phyloP scores from a whole-genome alignment of 2,329 filamentous ascomycete genomes.

The Pleomassaria siparia region DNA sequence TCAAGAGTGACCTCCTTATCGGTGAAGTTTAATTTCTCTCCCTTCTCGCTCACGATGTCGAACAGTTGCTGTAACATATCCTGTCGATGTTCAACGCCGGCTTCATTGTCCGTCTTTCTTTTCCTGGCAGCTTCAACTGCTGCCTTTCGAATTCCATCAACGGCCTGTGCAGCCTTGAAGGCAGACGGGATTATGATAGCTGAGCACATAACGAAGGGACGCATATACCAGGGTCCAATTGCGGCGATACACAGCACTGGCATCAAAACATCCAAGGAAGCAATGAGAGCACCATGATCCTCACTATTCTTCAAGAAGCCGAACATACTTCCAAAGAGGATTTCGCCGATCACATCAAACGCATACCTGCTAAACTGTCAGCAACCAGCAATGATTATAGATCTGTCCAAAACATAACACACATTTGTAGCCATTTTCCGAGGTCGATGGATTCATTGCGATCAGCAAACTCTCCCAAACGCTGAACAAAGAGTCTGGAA shows the following conservation, averaged over 20 bases:
- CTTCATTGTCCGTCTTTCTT: constrained; percentile 16
- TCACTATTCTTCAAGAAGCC: constrained; percentile 45
- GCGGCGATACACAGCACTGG: constrained; percentile 33
- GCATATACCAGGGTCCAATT: constrained; percentile 32
- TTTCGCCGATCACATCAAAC: constrained; percentile 48
- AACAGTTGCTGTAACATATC: constrained; percentile 32
- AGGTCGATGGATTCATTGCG: constrained; percentile 22
- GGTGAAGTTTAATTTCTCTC: constrained; percentile 33
- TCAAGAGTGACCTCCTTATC: constrained; percentile 32
- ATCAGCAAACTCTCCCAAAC: constrained; percentile 19
- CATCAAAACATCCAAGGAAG: constrained; percentile 39
- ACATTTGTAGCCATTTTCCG: constrained; percentile 30
- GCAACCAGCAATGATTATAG: neutral
- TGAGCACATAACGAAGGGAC: constrained; percentile 27
- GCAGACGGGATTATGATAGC: constrained; percentile 21
- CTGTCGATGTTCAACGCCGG: constrained; percentile 11
- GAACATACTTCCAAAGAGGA: constrained; percentile 46
- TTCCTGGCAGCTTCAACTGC: constrained; percentile 23
- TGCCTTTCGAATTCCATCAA: constrained; percentile 27
- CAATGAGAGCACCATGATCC: constrained; percentile 45
- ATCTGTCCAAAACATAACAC: constrained; percentile 5
- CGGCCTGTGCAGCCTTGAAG: constrained; percentile 26
- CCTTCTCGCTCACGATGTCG: constrained; percentile 29
- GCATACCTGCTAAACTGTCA: constrained; percentile 30
- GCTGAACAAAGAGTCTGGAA: constrained; percentile 22